These are phyloP conservation scores for Thelonectria discophora DNA, from an alignment of 2,329 filamentous ascomycete species.

Conservation along the genomic window DNA sequence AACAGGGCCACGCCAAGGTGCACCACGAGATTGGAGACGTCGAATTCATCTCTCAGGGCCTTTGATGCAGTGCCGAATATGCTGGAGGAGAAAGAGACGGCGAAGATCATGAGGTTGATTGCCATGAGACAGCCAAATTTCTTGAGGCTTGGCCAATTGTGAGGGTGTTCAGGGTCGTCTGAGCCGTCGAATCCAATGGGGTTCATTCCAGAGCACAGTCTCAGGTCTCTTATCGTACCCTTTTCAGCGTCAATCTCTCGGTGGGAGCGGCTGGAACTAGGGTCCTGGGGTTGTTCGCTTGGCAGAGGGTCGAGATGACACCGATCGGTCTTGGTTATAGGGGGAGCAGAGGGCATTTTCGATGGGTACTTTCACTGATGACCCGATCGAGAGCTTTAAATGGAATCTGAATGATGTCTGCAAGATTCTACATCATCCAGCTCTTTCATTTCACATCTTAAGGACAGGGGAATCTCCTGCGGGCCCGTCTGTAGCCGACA, in stretches of 20 bases:
- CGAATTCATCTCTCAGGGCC: background rate
- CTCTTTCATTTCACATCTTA: background rate
- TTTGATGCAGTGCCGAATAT: slow-evolving; percentile 10
- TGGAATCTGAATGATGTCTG: background rate
- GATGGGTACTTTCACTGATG: background rate
- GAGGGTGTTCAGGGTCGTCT: slow-evolving; percentile 10
- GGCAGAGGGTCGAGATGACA: background rate
- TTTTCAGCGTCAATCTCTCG: background rate
- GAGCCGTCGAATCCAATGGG: slow-evolving; percentile 2
- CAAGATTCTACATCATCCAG: slow-evolving; percentile 1
- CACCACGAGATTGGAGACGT: background rate
- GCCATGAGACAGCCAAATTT: slow-evolving; percentile 8
- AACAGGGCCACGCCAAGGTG: slow-evolving; percentile 12
- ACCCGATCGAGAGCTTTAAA: background rate
- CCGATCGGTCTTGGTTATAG: background rate
- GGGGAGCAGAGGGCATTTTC: background rate
- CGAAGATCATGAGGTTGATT: slow-evolving; percentile 7
- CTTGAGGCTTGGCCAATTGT: slow-evolving; percentile 11
- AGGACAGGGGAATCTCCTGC: slow-evolving; percentile 7
- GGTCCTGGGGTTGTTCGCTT: background rate
- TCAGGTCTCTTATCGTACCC: background rate
- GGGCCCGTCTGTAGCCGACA: slow-evolving; percentile 10
- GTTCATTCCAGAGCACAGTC: background rate
- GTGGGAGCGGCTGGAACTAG: background rate
- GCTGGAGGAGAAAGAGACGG: slow-evolving; percentile 10